Base-by-base conservation (phyloP, 2,329 filamentous ascomycete genomes). In the Hysterium pulicare region DNA sequence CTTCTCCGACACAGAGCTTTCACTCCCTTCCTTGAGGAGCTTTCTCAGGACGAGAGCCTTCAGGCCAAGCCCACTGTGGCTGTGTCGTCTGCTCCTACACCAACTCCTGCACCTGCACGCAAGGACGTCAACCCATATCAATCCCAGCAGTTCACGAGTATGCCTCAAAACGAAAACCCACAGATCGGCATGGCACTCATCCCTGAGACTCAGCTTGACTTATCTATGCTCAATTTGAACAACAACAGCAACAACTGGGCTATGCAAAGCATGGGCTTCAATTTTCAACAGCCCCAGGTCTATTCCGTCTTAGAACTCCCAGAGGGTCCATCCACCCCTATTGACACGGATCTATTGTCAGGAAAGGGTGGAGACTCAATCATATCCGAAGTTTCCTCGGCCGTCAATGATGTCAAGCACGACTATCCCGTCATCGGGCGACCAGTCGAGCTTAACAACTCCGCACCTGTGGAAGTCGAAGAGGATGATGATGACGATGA, bases 181-280 rank as follows among this genome's bases (percentile, higher is more conserved):
- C 77, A 80, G 44, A 71, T 90, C 51, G 83, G 83, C 59, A 86
- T 95, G 78, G 81, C 86, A 44, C 86, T 90, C 78, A 82, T 94
- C 35, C 87, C 89, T 1, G 89, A 95, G 68, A 82, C 86, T 54
- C 76, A 72, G 40, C 75, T 90, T 67, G 86, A 94, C 58, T 83
- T 90, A 55, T 81, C 83, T 41, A 79, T 85, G 69, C 76, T 93
- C 55, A 78, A 80, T 56, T 66, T 90, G 34, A 78, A 78, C 45
- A 66, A 63, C 54, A 66, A 63, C 57, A n/a, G n/a, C n/a, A 63
- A 69, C 40, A 66, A 71, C 41, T 71, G 73, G 45, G 58, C 60
- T 33, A 82, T 76, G 65, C 75, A 73, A 63, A 83, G 79, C 64
- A 56, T 63, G 54, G 61, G 60, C 45, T 71, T 71, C 59, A 63